phyloP scores from a whole-genome alignment of 768 basidiomycete species.

The Tulasnella sp. region DNA sequence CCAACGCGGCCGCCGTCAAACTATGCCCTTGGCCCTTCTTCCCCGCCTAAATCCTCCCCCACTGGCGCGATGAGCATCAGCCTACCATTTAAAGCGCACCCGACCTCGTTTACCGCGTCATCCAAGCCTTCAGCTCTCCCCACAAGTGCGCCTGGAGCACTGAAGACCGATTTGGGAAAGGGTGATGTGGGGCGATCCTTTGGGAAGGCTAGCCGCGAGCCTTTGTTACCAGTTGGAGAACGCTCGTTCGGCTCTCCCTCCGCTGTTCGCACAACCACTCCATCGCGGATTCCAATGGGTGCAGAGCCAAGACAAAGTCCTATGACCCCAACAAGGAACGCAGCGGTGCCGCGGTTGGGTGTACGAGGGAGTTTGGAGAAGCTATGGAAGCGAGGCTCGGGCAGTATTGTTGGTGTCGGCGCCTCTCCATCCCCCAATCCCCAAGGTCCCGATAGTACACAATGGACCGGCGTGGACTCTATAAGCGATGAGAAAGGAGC shows the following conservation, averaged over 20 bases:
- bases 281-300: conserved; percentile 23
- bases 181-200: conserved; percentile 15
- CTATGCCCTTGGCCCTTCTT: conserved; percentile 34
- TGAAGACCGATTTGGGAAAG: background rate
- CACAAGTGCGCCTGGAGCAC: conserved; percentile 30
- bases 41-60: conserved; percentile 23
- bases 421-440: conserved; percentile 14
- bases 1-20: conserved; percentile 28
- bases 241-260: conserved; percentile 22
- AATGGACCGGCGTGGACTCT: background rate
- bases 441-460: background rate
- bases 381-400: conserved; percentile 37
- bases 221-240: conserved; percentile 49
- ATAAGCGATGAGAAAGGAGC: background rate
- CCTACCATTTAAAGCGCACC: conserved; percentile 8
- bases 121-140: conserved; percentile 19
- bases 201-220: conserved; percentile 57
- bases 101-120: conserved; percentile 4
- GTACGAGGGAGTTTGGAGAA: conserved; percentile 53
- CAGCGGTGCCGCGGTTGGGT: conserved; percentile 22
- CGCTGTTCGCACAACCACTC: conserved; percentile 19
- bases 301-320: background rate
- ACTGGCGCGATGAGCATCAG: conserved; percentile 1
- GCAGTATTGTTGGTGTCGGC: conserved; percentile 21
- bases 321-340: background rate